A percentile compares a stretch with the other conserved stretches of the same genome.
Conservation (phyloP, 208 protist species). For the Naegleria lovaniensis region DNA sequence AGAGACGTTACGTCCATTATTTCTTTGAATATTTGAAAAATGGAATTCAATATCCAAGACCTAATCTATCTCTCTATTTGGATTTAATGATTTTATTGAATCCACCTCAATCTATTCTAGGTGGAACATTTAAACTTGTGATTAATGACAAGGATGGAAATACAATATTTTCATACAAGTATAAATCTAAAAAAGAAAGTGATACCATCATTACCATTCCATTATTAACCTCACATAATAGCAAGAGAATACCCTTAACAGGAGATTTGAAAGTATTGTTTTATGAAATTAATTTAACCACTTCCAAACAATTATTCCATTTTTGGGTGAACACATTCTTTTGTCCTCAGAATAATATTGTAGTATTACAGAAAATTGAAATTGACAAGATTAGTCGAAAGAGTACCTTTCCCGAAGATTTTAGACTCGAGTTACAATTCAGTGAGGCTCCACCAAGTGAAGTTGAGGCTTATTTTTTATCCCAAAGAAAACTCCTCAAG, state of each 20-base stretch:
- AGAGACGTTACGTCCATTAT: conserved; percentile 62
- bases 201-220: neutral
- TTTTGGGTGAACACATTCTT: neutral
- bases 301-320: neutral
- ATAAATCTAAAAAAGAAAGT: conserved; percentile 1
- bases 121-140: neutral
- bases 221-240: neutral
- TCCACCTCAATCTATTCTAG: neutral
- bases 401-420: neutral
- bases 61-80: neutral
- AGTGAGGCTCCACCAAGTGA: neutral
- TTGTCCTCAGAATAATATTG: neutral
- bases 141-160: neutral
- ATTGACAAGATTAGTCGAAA: neutral
- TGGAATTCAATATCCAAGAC: neutral
- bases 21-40: conserved; percentile 38
- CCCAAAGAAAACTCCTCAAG: too few species aligned
- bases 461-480: too few species aligned
- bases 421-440: neutral
- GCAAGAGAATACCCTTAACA: neutral
- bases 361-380: neutral
- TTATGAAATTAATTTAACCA: neutral
- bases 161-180: neutral
- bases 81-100: neutral
- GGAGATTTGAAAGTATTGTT: neutral